phyloP scores from a whole-genome alignment of 2,329 filamentous ascomycete genomes.

The Aspergillus fischeri region DNA sequence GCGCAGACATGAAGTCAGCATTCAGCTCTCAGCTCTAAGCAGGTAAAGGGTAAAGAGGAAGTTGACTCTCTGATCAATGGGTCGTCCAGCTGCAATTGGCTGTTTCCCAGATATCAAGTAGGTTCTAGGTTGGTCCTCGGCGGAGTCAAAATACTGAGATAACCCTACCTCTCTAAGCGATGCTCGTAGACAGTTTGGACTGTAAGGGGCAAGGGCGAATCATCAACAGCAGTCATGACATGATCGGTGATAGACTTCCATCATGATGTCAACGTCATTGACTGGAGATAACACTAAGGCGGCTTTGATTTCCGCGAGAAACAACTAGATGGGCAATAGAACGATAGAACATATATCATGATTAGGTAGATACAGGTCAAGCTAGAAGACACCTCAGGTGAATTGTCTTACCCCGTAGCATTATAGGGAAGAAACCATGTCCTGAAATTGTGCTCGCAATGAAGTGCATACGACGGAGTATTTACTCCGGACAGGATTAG shows the following conservation, averaged over 20 bases:
- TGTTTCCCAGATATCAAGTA: background rate
- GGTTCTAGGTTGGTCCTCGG: background rate
- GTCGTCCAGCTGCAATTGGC: background rate
- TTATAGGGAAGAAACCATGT: too few relatives aligned
- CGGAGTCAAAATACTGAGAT: too few relatives aligned
- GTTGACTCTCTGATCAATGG: background rate
- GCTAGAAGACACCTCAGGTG: background rate
- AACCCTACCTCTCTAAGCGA: too few relatives aligned
- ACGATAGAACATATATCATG: background rate
- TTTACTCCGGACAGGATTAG: background rate
- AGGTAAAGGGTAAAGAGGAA: background rate
- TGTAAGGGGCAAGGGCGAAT: background rate
- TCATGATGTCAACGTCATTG: background rate
- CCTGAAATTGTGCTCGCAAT: background rate
- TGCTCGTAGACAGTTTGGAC: too few relatives aligned
- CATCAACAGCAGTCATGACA: background rate
- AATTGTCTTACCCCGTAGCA: too few relatives aligned
- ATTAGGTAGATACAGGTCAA: background rate
- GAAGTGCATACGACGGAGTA: background rate
- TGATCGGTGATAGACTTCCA: background rate
- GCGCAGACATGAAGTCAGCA: constrained; percentile 13
- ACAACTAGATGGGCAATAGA: background rate
- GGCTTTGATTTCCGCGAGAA: background rate
- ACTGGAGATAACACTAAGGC: background rate
- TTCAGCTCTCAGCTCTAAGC: background rate